Evolutionary conservation across 2,329 filamentous ascomycete genomes (phyloP), one percentile per base, ranked within the genome.

Genomic region (Monosporascus sp.): DNA sequence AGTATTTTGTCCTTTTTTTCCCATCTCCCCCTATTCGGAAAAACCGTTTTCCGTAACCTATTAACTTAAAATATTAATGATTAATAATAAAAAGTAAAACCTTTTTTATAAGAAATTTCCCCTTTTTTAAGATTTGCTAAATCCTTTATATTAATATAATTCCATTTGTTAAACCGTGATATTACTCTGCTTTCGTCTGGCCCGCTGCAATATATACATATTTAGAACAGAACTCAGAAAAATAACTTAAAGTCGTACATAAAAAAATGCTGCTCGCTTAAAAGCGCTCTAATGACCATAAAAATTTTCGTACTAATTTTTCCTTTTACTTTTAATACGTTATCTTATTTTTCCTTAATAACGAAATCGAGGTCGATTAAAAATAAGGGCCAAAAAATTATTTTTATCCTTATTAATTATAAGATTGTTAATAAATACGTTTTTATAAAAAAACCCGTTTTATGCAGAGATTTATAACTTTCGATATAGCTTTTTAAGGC

Each of bases 151-250:
- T 31, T 0, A 31, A 5, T 1, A 49, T 53, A 50, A 43, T 54
- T 57, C 52, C 52, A 57, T 5, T 24, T 52, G 4, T 57, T 44
- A 35, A 52, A 57, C 20, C 18, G 7, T 17, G 3, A 3, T 7
- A 37, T 45, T 41, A 26, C n/a, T 28, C 43, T 61, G 31, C 53
- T 52, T 37, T 64, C 50, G 22, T 53, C 59, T 47, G 62, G 62
- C 8, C 64, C 65, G 15, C 65, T 52, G 49, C 69, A 70, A 57
- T 72, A 66, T 47, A 70, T 66, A 40, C 65, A 70, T 56, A 72
- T 69, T 68, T 65, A 74, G 52, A 75, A 71, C 0, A 73, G 60
- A 11, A 74, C 68, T 72, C 64, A 75, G 57, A 74, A 76, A 50
- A 75, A 74, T 6, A 68, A 76, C 54, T 75, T 64, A 11, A 60